phyloP scores from a whole-genome alignment of 1,139 yeast genomes.

The Suhomyces wounanorum region DNA sequence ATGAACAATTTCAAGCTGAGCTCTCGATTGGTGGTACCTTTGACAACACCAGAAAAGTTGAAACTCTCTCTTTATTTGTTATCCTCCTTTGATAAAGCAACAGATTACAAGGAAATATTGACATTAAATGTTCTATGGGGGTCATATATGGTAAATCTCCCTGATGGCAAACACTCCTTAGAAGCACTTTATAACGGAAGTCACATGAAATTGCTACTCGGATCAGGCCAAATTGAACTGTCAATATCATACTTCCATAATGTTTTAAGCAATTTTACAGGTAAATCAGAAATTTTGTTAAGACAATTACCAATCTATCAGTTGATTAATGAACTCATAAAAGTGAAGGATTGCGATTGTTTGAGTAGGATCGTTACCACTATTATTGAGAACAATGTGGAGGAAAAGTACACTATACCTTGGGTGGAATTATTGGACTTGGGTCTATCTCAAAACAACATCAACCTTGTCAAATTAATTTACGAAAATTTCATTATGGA shows the following conservation, averaged over 20 bases:
- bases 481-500: constrained; percentile 36
- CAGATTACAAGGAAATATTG: constrained; percentile 21
- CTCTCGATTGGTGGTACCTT: constrained; percentile 12
- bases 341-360: constrained; percentile 23
- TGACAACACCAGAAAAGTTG: constrained; percentile 13
- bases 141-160: constrained; percentile 15
- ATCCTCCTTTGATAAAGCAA: constrained; percentile 15
- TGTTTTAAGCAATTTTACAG: neutral
- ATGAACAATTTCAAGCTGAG: constrained; percentile 16
- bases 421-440: constrained; percentile 30
- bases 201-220: constrained; percentile 26
- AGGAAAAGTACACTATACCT: constrained; percentile 10
- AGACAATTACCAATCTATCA: constrained; percentile 7
- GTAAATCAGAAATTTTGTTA: neutral
- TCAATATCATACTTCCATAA: constrained; percentile 26
- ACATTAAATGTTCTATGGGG: constrained; percentile 25
- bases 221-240: constrained; percentile 25
- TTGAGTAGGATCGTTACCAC: constrained; percentile 11
- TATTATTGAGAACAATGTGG: neutral
- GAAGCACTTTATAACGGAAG: constrained; percentile 27
- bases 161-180: constrained; percentile 3
- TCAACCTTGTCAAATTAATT: constrained; percentile 29
- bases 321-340: constrained; percentile 11
- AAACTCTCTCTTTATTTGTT: constrained; percentile 13
- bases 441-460: constrained; percentile 29